Percentiles rank a stretch among this genome's conserved stretches.
phyloP scores from a whole-genome alignment of 179 eudicot genomes.

The Camellia oleifera region DNA sequence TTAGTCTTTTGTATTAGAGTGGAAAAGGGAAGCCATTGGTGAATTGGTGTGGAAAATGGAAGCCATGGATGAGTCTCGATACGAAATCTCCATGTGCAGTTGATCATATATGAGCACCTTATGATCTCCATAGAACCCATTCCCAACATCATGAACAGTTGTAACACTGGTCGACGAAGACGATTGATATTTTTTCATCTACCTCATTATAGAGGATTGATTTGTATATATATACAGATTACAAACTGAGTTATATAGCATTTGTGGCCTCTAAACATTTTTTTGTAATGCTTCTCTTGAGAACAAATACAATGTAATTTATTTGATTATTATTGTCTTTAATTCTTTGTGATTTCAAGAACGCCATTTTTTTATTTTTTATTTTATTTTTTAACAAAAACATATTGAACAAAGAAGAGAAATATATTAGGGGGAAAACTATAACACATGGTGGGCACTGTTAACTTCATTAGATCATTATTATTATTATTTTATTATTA shows the following conservation, averaged over 20 bases:
- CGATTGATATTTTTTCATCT: not conserved
- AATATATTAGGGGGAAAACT: too few relatives aligned
- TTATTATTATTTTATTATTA: too few relatives aligned
- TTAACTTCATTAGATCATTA: too few relatives aligned
- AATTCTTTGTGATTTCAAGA: too few relatives aligned
- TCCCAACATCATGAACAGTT: not conserved
- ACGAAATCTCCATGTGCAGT: constrained; percentile 30
- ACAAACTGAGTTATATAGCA: not conserved
- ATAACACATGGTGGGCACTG: too few relatives aligned
- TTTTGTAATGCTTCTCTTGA: constrained; percentile 3
- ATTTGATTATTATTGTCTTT: not conserved
- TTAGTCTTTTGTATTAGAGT: constrained; percentile 46
- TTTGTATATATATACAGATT: not conserved
- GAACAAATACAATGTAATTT: not conserved
- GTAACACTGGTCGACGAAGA: not conserved
- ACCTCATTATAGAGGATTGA: too few relatives aligned
- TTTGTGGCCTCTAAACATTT: not conserved
- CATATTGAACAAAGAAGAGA: too few relatives aligned
- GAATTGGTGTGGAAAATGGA: constrained; percentile 52
- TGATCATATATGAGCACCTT: constrained; percentile 39
- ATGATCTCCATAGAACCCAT: constrained; percentile 25
- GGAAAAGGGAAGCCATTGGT: constrained; percentile 54
- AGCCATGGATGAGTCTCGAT: constrained; percentile 45
- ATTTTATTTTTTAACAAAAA: too few relatives aligned
- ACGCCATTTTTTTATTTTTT: too few relatives aligned